Conservation (phyloP, 139 green algal species). For the Picochlorum sp. region DNA sequence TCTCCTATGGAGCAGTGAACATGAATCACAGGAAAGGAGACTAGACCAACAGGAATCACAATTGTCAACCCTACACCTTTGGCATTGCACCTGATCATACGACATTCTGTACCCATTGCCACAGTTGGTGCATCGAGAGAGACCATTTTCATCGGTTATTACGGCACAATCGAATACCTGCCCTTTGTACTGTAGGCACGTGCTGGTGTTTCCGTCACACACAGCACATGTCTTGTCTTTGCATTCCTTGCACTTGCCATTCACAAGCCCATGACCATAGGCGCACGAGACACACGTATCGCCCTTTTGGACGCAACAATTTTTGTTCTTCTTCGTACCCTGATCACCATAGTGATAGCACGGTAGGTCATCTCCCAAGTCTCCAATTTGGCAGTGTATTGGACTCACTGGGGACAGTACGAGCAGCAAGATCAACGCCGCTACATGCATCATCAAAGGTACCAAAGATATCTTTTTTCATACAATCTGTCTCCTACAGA, state of each 20-base stretch:
- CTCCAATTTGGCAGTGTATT: background rate
- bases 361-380: background rate
- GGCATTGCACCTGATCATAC: background rate
- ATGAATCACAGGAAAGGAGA: background rate
- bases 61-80: background rate
- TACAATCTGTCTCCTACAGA: too few relatives aligned
- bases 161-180: background rate
- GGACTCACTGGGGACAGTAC: too few relatives aligned
- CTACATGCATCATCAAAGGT: too few relatives aligned
- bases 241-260: background rate
- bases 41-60: background rate
- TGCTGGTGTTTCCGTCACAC: background rate
- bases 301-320: background rate
- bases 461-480: too few relatives aligned
- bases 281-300: background rate
- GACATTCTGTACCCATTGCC: background rate
- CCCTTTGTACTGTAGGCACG: background rate
- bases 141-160: background rate
- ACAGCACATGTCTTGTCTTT: background rate
- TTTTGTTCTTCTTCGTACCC: background rate
- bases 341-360: background rate
- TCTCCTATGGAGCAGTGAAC: background rate
- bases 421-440: too few relatives aligned
- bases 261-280: background rate
- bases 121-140: background rate